A percentile compares a stretch with the other conserved stretches of the same genome.
Conservation (phyloP, 2,329 filamentous ascomycete genomes). For the Thelonectria rubi region DNA sequence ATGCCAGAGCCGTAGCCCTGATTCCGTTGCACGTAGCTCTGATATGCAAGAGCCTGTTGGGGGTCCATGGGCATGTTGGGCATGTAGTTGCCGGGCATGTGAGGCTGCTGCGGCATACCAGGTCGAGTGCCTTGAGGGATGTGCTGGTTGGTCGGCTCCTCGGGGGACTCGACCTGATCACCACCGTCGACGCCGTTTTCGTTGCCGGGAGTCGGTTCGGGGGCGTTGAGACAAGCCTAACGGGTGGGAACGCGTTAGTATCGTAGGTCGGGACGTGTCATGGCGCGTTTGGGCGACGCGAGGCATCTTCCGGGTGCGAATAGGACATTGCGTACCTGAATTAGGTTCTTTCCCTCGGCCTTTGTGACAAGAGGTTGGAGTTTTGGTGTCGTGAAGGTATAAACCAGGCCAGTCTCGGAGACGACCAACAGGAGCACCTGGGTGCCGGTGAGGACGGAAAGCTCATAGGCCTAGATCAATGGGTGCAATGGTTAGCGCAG, state of each 20-base stretch:
- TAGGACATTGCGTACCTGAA: slow-evolving; percentile 75
- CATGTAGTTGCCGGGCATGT: slow-evolving; percentile 72
- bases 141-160: slow-evolving; percentile 82
- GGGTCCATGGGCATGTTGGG: slow-evolving; percentile 74
- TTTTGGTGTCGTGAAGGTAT: slow-evolving; percentile 98
- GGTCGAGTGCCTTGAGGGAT: slow-evolving; percentile 69
- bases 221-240: slow-evolving; percentile 96
- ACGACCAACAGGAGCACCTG: slow-evolving; percentile 97
- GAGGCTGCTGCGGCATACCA: slow-evolving; percentile 71
- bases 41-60: slow-evolving; percentile 83
- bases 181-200: slow-evolving; percentile 83
- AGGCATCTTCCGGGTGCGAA: background rate
- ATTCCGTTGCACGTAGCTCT: slow-evolving; percentile 79
- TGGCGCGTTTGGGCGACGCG: slow-evolving; percentile 5
- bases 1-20: slow-evolving; percentile 79
- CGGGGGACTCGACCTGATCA: slow-evolving; percentile 86
- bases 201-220: slow-evolving; percentile 82
- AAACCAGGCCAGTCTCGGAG: slow-evolving; percentile 95
- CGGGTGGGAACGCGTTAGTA: slow-evolving; percentile 27
- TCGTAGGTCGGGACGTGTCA: background rate
- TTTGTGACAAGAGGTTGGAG: slow-evolving; percentile 98
- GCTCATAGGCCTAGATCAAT: slow-evolving; percentile 82
- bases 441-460: slow-evolving; percentile 96
- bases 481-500: slow-evolving; percentile 33
- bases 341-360: slow-evolving; percentile 98